A percentile compares a stretch with the other conserved stretches of the same genome.
These are phyloP conservation scores for barrel medic (Medicago truncatula) DNA, from an alignment of 306 rosid species.

Conservation along the genomic window DNA sequence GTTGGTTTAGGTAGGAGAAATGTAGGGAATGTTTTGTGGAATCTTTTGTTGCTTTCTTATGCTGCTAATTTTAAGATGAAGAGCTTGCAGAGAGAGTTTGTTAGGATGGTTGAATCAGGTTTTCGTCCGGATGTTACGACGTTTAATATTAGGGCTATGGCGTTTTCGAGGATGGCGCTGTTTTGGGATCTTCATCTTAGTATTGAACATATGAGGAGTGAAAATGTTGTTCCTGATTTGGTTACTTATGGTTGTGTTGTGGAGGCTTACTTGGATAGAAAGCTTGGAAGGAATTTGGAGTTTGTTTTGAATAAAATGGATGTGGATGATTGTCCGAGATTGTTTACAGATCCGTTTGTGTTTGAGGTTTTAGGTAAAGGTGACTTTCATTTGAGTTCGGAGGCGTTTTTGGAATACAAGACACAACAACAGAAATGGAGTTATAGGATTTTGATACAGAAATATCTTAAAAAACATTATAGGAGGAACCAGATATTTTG, in stretches of 20 bases:
- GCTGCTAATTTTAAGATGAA: conserved; percentile 93
- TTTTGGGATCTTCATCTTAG: conserved; percentile 97
- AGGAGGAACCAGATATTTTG: conserved; percentile 81
- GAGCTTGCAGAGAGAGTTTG: conserved; percentile 83
- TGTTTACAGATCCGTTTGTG: conserved; percentile 72
- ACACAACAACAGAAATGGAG: conserved; percentile 59
- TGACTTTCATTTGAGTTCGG: conserved; percentile 77
- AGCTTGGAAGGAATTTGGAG: conserved; percentile 76
- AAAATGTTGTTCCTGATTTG: conserved; percentile 73
- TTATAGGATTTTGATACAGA: conserved; percentile 57
- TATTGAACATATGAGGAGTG: conserved; percentile 81
- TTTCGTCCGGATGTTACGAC: conserved; percentile 81
- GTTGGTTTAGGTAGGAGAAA: conserved; percentile 78
- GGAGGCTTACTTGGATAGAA: conserved; percentile 76
- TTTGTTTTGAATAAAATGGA: conserved; percentile 70
- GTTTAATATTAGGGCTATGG: conserved; percentile 82
- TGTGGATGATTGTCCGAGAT: conserved; percentile 55
- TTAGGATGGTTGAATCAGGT: conserved; percentile 76
- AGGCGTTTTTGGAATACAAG: conserved; percentile 74
- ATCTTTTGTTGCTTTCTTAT: conserved; percentile 81
- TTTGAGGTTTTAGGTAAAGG: conserved; percentile 95
- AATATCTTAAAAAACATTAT: conserved; percentile 67
- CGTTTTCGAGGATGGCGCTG: conserved; percentile 89
- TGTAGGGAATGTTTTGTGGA: conserved; percentile 86
- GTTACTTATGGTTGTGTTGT: conserved; percentile 93